Evolutionary conservation across 306 rosid species (phyloP), one percentile per base, ranked within the genome.

Genomic region (Citrullus mucosospermus): DNA sequence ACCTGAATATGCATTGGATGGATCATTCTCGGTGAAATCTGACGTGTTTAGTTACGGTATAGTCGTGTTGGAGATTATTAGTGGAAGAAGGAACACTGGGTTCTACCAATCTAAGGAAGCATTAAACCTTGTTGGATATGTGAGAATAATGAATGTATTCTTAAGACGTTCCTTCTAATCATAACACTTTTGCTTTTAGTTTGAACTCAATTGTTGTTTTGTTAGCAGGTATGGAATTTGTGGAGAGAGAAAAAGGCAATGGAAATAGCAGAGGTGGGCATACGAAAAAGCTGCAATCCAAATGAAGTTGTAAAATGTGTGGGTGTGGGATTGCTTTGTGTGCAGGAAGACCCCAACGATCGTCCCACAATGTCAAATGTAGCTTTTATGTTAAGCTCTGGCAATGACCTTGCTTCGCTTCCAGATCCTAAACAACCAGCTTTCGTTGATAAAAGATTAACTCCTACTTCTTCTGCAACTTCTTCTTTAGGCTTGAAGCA

Each of bases 11-110:
- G 84, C 67, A 4, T n/a, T 48, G 0, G 79, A 58, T 10, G 81
- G 78, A 4, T 58, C 66, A 18, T 46, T 82, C 9, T 78, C 75
- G 0, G 73, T 50, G 20, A 82, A 82, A 71, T 78, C 59, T 1
- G 84, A 81, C n/a, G 84, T 81, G 1, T 81, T 67, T 4, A 77
- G 74, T 20, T 81, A 68, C 1, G 84, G 81, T 2, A 80, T 82
- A 20, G 57, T 82, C 10, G 8, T 78, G 4, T 9, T 82, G 10
- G 78, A 81, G 65, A 77, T 69, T 68, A 50, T 81, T 6, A 81
- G 81, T 58, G 84, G 81, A 60, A 81, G 51, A 75, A 81, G 16
- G 46, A 81, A 81, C 34, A 39, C 81, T 12, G 53, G 70, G 0
- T 81, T 81, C 62, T 59, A 69, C 34, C 39, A 44, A 1, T 34